Evolutionary conservation across 148 eudicot species (phyloP), one percentile per base, ranked within the genome.

Genomic region (Camellia sinensis): DNA sequence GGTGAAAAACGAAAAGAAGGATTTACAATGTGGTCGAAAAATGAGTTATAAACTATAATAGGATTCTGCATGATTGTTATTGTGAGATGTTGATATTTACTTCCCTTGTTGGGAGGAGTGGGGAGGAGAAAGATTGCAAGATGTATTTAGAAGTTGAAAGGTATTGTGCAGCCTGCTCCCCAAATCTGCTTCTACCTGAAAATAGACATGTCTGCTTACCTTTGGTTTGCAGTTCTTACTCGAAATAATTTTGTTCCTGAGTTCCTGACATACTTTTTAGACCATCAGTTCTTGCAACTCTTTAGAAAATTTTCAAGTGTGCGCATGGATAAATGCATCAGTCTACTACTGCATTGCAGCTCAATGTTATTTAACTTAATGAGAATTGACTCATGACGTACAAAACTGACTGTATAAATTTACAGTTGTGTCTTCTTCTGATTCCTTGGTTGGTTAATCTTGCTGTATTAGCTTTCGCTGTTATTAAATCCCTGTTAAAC

Each of bases 231-330:
- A 21, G 22, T 8, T 64, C 41, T 3, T 64, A 29, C 41, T 64
- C 41, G 9, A 29, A 21, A 64, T 7, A 8, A 6, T 64, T 21
- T 18, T 21, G 22, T 64, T 64, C 41, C 37, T 10, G 67, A 22
- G 12, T 64, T 60, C 64, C 59, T 48, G 40, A 46, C 74, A 45
- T 64, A 14, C 54, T 52, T 76, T 76, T 44, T 76, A 19, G n/a
- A 61, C 18, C 79, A 62, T 63, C 14, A 76, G 10, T 44, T 46
- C 57, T 19, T 46, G 22, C 43, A 46, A 76, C 18, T 63, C 59
- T 62, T 7, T 45, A 48, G 3, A 4, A 3, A 3, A 3, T 60
- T 60, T 60, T 18, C 19, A 60, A 1, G 3, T 3, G 5, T 15
- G 6, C 8, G 1, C 19, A 7, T 15, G 64, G 11, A 21, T 9